These are phyloP conservation scores for Cicer bijugum DNA, from an alignment of 306 rosid genomes.

Conservation along the genomic window DNA sequence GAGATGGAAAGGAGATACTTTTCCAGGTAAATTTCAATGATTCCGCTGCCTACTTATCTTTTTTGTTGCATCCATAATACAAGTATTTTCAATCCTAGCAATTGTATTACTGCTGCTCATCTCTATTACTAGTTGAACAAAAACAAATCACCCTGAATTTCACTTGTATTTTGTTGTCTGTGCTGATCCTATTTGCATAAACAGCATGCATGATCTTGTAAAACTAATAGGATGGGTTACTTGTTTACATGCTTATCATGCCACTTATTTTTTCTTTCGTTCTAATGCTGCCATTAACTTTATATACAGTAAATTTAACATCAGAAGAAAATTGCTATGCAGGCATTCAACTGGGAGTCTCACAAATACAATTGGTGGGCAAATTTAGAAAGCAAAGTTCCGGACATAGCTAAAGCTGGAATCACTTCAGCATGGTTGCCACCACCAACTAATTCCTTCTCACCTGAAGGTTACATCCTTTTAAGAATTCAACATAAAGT, in stretches of 20 bases:
- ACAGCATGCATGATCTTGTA: too few species aligned
- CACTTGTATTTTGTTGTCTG: neutral
- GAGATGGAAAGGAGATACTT: slow-evolving; percentile 80
- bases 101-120: neutral
- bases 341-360: slow-evolving; percentile 98
- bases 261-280: slow-evolving; percentile 1
- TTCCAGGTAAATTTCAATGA: slow-evolving; percentile 66
- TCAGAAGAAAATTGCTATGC: slow-evolving; percentile 27
- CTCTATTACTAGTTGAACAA: neutral
- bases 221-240: slow-evolving; percentile 21
- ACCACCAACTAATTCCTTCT: slow-evolving; percentile 77
- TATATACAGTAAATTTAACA: slow-evolving; percentile 24
- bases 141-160: neutral
- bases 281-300: slow-evolving; percentile 15
- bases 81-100: neutral
- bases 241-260: slow-evolving; percentile 7
- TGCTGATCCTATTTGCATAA: too few species aligned
- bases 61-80: slow-evolving; percentile 3
- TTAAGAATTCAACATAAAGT: slow-evolving; percentile 33
- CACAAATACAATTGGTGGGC: slow-evolving; percentile 82
- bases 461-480: slow-evolving; percentile 73
- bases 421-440: slow-evolving; percentile 94
- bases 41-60: slow-evolving; percentile 3
- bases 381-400: slow-evolving; percentile 69
- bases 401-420: slow-evolving; percentile 77